Percentiles rank a stretch among this genome's conserved stretches.
phyloP scores from a whole-genome alignment of 2,329 filamentous ascomycete species.

The Fusarium setosum region DNA sequence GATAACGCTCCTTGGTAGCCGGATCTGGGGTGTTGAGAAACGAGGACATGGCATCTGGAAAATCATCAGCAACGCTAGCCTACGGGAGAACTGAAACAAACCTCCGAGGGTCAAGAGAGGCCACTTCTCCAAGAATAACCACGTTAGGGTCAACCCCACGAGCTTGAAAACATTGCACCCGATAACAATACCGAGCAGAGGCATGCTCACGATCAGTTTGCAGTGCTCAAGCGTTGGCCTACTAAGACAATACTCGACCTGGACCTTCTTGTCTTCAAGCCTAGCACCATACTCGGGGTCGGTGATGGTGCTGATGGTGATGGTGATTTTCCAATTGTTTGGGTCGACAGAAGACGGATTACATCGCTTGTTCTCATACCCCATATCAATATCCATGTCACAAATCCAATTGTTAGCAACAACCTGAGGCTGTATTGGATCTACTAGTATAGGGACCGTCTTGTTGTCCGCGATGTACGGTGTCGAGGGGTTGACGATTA shows the following conservation, averaged over 20 bases:
- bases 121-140: background rate
- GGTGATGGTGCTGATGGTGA: too few relatives aligned
- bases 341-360: background rate
- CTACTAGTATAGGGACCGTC: background rate
- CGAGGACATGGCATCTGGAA: background rate
- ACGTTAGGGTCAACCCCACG: background rate
- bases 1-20: background rate
- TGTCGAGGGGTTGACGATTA: background rate
- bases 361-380: background rate
- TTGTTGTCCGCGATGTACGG: background rate
- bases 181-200: background rate
- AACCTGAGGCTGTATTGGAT: background rate
- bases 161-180: background rate
- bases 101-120: constrained; percentile 5
- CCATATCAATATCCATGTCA: background rate
- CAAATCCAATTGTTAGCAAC: background rate
- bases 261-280: too few relatives aligned
- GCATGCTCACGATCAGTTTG: background rate
- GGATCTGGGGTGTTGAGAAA: background rate
- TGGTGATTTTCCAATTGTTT: too few relatives aligned
- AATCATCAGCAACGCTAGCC: background rate
- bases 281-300: too few relatives aligned
- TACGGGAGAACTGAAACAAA: background rate
- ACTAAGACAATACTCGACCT: background rate
- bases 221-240: background rate